Conservation (phyloP, 179 eudicot genomes). For the Gypsophila paniculata region DNA sequence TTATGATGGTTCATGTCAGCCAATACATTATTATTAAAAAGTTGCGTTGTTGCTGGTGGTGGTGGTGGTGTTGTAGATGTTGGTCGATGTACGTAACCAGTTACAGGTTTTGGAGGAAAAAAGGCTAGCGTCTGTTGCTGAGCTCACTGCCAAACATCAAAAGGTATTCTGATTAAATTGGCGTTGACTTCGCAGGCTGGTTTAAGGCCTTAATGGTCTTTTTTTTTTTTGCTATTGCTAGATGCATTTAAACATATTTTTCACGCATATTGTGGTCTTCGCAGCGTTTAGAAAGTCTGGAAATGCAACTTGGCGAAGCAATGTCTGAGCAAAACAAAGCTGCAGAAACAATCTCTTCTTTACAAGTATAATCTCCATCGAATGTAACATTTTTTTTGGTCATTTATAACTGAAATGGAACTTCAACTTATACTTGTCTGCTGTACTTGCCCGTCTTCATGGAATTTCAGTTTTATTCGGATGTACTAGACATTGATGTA, state of each 20-base stretch:
- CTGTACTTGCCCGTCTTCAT: neutral
- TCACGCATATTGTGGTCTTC: slow-evolving; percentile 28
- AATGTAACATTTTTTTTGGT: neutral
- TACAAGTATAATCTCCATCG: slow-evolving; percentile 53
- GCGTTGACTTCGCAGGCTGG: neutral
- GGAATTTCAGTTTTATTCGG: neutral
- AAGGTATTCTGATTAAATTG: slow-evolving; percentile 45
- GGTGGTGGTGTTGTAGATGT: slow-evolving; percentile 46
- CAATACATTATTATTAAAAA: too few relatives aligned
- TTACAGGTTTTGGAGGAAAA: slow-evolving; percentile 84
- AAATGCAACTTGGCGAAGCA: slow-evolving; percentile 81
- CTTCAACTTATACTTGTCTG: neutral
- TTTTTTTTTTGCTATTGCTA: neutral
- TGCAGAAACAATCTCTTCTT: slow-evolving; percentile 73
- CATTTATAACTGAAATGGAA: neutral
- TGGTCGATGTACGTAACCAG: slow-evolving; percentile 62
- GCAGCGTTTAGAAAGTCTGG: slow-evolving; percentile 79
- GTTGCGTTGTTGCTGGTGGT: too few relatives aligned
- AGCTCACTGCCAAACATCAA: slow-evolving; percentile 81
- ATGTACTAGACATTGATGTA: slow-evolving; percentile 9
- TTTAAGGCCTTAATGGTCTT: neutral
- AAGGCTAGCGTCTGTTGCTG: slow-evolving; percentile 60
- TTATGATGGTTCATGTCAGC: too few relatives aligned
- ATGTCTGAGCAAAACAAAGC: slow-evolving; percentile 76
- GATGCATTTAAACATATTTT: slow-evolving; percentile 1